Evolutionary conservation across 768 basidiomycete species (phyloP).

Genomic region (Candolleomyces eurysporus): DNA sequence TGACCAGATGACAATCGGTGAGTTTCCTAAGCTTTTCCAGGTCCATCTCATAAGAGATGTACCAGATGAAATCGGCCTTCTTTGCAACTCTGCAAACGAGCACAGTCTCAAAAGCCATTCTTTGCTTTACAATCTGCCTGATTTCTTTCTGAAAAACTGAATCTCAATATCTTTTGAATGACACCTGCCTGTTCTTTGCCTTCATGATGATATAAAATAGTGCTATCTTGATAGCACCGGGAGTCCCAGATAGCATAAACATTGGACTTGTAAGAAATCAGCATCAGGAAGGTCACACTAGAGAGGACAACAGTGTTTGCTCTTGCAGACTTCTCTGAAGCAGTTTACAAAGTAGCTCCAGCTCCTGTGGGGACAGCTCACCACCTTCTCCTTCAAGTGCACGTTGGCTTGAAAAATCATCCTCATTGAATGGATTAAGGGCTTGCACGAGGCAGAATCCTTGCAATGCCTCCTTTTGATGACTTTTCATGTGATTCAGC

Average conservation of each 20-base stretch:
- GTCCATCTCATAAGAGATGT: slow-evolving; percentile 89
- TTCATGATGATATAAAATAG: too few relatives aligned
- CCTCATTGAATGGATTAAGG: not conserved
- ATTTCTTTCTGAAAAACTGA: slow-evolving; percentile 59
- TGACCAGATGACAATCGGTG: too few relatives aligned
- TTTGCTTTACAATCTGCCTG: slow-evolving; percentile 79
- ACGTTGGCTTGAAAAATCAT: too few relatives aligned
- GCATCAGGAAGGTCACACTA: not conserved
- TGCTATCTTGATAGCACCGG: too few relatives aligned
- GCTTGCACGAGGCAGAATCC: not conserved
- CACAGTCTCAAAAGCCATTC: slow-evolving; percentile 80
- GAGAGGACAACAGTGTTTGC: not conserved
- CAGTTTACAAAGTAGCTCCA: not conserved
- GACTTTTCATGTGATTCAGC: not conserved
- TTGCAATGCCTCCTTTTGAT: not conserved
- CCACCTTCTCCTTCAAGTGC: not conserved
- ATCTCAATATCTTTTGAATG: not conserved
- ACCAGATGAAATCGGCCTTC: slow-evolving; percentile 87
- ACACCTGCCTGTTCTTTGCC: too few relatives aligned
- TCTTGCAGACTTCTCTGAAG: not conserved
- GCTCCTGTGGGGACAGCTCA: not conserved
- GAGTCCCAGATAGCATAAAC: too few relatives aligned
- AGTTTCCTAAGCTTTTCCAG: slow-evolving; percentile 80
- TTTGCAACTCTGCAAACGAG: slow-evolving; percentile 81
- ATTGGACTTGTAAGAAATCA: too few relatives aligned